Evolutionary conservation across 148 eudicot genomes (phyloP), one percentile per base, ranked within the genome.

Genomic region (Rheum nobile): DNA sequence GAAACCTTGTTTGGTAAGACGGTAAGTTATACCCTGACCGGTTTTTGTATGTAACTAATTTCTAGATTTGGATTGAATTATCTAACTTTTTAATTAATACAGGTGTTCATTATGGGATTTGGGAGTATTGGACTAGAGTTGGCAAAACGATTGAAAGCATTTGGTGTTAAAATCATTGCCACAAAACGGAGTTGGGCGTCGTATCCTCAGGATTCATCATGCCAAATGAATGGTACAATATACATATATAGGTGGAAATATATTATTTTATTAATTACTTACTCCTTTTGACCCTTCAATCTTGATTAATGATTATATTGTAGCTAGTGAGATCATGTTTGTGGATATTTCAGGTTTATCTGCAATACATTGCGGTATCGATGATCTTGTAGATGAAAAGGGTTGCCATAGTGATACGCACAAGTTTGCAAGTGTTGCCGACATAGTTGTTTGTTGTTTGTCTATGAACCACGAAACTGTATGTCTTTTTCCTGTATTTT

Each of bases 31-130:
- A n/a, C n/a, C n/a, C n/a, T n/a, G n/a, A n/a, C n/a, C n/a, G n/a
- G n/a, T n/a, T n/a, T n/a, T n/a, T n/a, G n/a, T n/a, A n/a, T n/a
- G n/a, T n/a, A n/a, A n/a, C n/a, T n/a, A 57, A 57, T 11, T 24
- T 57, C 29, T 57, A 5, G 17, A 16, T 57, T 4, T 16, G 0
- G 6, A 0, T 32, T 24, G 67, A 34, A 8, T 71, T 38, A 1
- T 17, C 29, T 32, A 31, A 43, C 35, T 65, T 35, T n/a, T n/a
- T n/a, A n/a, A n/a, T 31, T 74, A 32, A 39, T 84, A 76, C 75
- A 96, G 99, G 91, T 96, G 28, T 89, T 90, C 76, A 90, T 96
- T 73, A 70, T 96, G 92, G 97, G 99, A 72, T 88, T 72, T 71
- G 99, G 99, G 77, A 92, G 77, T 68, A 92, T 96, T 76, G 99